Base-by-base conservation (phyloP, 495 filamentous ascomycete species). In the Aspergillus campestris region DNA sequence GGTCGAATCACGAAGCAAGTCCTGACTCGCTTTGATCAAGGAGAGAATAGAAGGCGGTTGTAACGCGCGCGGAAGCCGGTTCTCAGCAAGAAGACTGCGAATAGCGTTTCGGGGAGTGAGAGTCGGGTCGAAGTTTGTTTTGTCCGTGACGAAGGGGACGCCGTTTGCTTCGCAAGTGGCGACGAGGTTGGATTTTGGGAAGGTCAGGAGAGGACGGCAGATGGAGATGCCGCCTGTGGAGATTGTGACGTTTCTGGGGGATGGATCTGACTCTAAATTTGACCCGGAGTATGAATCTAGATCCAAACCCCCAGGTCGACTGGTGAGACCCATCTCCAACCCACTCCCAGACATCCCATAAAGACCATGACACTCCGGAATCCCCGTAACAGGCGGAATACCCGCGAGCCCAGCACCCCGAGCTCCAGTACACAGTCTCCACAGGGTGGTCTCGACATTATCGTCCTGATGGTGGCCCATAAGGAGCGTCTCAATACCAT, bases 401-500 rank as follows among this genome's bases (percentile, higher is more conserved):
- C 87, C 88, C 5, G 66, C 64, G 31, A 96, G 66, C 0, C 86
- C 89, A n/a, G 72, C 58, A 18, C 75, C 73, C 8, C 71, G 66
- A 34, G 83, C 80, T 6, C 81, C 79, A 13, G 65, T 59, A 0
- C 80, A 62, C 33, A 96, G 57, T 35, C 89, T 71, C 79, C 84
- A 81, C 34, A 98, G 58, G 4, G 94, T 74, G 0, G 91, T 95
- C 63, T 98, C 92, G 32, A 87, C 86, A 52, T 85, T 81, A 58
- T 97, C 89, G 57, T 89, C 84, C 49, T 75, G 69, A 61, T 96
- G 91, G 59, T 98, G 91, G 6, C 82, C 91, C 31, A 87, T 63
- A 3, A 95, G 64, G 3, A 95, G 50, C 3, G 77, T 70, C 15
- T 61, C 56, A 24, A 84, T 73, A 0, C 58, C 41, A 6, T 59